Base-by-base conservation (phyloP, 2,329 filamentous ascomycete species). In the Xylaria sp. region DNA sequence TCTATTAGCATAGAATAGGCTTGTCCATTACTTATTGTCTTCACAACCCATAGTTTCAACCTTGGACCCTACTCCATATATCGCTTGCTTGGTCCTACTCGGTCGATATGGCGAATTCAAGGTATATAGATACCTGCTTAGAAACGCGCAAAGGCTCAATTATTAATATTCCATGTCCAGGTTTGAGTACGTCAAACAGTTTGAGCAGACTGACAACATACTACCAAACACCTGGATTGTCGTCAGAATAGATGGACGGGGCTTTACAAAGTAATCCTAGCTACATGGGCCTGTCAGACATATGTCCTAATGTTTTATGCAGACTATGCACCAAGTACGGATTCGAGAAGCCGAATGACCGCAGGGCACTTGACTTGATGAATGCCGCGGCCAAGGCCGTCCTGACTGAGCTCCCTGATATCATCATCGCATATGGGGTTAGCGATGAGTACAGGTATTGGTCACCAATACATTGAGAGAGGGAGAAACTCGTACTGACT, bases 161-260 rank as follows among this genome's bases (percentile, higher is more conserved):
- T 44, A 52, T 61, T 66, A 50, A 69, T 59, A 56, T 29, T 57
- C 39, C 6, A 9, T 44, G 17, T 2, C 26, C 41, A 96, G 91
- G 74, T 97, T 92, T 71, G 92, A 96, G 76, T 99, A 99, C 73
- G 93, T 97, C 60, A 91, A 90, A 70, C 75, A 78, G 44, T 97
- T 97, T 68, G 94, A 99, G 79, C 89, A 89, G 68, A 77, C 86
- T 6, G 92, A 97, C 69, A 74, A 75, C 43, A 77, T 99, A 39
- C 81, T 97, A 19, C 91, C 88, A 49, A 96, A 95, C 69, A 97
- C 93, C 21, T 99, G 92, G 92, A 89, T 97, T 52, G 91, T 97
- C 18, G 87, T 99, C 51, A 87, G 94, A 56, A 87, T 99, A 66
- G 94, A 99, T 74, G 94, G 94, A 20, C 83, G 93, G 60, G 92